phyloP scores from a whole-genome alignment of 1,139 yeast species.

The Ogataea hybrid region DNA sequence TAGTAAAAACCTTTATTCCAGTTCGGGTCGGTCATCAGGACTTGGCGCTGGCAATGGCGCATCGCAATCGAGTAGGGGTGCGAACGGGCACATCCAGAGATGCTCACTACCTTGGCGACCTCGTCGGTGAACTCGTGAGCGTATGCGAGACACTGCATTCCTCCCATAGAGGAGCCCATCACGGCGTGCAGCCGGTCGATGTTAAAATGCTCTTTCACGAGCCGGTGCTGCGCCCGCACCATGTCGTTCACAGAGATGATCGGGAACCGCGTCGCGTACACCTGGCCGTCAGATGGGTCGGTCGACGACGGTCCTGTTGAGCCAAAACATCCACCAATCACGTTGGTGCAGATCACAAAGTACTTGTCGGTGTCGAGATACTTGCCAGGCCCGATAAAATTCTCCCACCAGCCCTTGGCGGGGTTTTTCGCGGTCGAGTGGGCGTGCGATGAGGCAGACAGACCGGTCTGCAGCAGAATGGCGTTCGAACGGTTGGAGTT shows the following conservation, averaged over 20 bases:
- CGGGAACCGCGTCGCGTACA: slow-evolving; percentile 88
- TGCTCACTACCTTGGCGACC: slow-evolving; percentile 69
- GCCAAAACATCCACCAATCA: slow-evolving; percentile 92
- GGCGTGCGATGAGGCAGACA: slow-evolving; percentile 95
- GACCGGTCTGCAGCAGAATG: slow-evolving; percentile 81
- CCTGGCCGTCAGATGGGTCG: slow-evolving; percentile 66
- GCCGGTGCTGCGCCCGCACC: slow-evolving; percentile 82
- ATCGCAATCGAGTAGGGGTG: slow-evolving; percentile 94
- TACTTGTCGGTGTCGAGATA: slow-evolving; percentile 78
- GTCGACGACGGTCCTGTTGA: slow-evolving; percentile 88
- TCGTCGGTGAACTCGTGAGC: slow-evolving; percentile 80
- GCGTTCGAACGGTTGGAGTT: slow-evolving; percentile 66
- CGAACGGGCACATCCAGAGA: slow-evolving; percentile 90
- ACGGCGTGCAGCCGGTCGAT: slow-evolving; percentile 69
- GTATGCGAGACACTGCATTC: slow-evolving; percentile 91
- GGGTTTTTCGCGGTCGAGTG: slow-evolving; percentile 71
- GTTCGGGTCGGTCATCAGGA: slow-evolving; percentile 89
- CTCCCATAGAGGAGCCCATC: slow-evolving; percentile 95
- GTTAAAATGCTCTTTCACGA: slow-evolving; percentile 60
- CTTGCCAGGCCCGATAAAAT: slow-evolving; percentile 81
- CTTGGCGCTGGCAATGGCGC: slow-evolving; percentile 92
- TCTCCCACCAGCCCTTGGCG: slow-evolving; percentile 94
- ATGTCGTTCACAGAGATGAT: slow-evolving; percentile 82
- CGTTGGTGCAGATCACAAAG: slow-evolving; percentile 86
- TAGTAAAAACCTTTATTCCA: slow-evolving; percentile 94